These are phyloP conservation scores for Rhynchosporium agropyri DNA, from an alignment of 2,329 filamentous ascomycete genomes.

Conservation along the genomic window DNA sequence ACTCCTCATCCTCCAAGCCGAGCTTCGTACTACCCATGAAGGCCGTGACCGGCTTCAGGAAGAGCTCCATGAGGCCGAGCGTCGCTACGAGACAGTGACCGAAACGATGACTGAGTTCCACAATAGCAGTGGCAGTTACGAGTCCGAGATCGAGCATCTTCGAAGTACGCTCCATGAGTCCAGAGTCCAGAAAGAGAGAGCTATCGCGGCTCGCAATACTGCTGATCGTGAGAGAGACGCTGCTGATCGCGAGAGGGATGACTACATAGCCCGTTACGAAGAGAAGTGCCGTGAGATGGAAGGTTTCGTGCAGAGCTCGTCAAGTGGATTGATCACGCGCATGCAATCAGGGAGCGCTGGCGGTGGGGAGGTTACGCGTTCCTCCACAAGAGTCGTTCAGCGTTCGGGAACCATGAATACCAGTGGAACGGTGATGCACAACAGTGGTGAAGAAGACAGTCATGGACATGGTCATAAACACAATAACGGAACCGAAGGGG, in stretches of 20 bases:
- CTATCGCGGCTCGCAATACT: slow-evolving; percentile 2
- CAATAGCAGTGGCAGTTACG: not conserved
- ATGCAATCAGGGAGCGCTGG: not conserved
- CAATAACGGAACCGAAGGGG: not conserved
- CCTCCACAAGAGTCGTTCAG: not conserved
- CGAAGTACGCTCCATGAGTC: not conserved
- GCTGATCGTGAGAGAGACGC: slow-evolving; percentile 1
- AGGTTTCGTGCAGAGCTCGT: slow-evolving; percentile 1
- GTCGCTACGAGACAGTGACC: not conserved
- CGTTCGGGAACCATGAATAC: not conserved
- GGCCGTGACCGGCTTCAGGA: not conserved
- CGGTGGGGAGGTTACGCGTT: not conserved
- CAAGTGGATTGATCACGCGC: not conserved
- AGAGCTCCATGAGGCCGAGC: not conserved
- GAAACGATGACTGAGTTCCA: not conserved
- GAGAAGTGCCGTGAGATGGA: slow-evolving; percentile 13
- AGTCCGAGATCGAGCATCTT: slow-evolving; percentile 11
- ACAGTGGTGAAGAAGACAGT: not conserved
- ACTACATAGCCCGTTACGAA: slow-evolving; percentile 3
- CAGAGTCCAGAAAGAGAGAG: not conserved
- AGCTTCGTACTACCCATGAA: not conserved
- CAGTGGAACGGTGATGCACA: not conserved
- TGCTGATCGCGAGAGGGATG: slow-evolving; percentile 3
- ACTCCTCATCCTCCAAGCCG: slow-evolving; percentile 7
- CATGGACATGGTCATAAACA: not conserved